These are phyloP conservation scores for Colletotrichum tabaci DNA, from an alignment of 2,329 filamentous ascomycete species.

Conservation along the genomic window DNA sequence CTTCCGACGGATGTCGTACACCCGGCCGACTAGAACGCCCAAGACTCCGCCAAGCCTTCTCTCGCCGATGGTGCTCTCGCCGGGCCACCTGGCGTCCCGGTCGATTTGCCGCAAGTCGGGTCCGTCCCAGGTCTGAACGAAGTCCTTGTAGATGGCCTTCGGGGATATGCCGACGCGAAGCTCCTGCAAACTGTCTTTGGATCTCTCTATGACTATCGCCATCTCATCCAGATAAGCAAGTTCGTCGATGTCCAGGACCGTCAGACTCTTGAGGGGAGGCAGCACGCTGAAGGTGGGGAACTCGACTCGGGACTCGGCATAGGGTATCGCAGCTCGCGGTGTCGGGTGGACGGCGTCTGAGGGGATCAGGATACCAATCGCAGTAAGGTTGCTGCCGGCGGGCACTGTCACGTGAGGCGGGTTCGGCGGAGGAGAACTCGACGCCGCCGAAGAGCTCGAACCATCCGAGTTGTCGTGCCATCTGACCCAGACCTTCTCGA, in stretches of 20 bases:
- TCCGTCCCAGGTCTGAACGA: slow-evolving; percentile 75
- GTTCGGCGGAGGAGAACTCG: slow-evolving; percentile 46
- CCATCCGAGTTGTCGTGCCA: slow-evolving; percentile 82
- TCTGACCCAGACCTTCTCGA: slow-evolving; percentile 84
- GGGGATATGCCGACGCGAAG: slow-evolving; percentile 80
- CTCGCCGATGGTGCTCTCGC: slow-evolving; percentile 71
- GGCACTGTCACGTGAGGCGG: slow-evolving; percentile 47
- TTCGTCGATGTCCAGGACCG: slow-evolving; percentile 86
- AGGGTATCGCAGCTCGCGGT: slow-evolving; percentile 58
- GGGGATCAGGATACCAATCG: slow-evolving; percentile 57
- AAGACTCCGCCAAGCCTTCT: slow-evolving; percentile 77
- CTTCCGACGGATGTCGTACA: slow-evolving; percentile 70
- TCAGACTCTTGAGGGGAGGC: slow-evolving; percentile 80
- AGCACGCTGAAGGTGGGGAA: slow-evolving; percentile 86
- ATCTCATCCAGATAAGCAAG: slow-evolving; percentile 88
- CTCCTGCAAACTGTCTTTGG: slow-evolving; percentile 76
- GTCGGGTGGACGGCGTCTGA: slow-evolving; percentile 49
- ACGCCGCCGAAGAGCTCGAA: slow-evolving; percentile 51
- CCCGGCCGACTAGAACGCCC: slow-evolving; percentile 76
- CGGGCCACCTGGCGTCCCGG: slow-evolving; percentile 69
- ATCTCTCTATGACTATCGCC: slow-evolving; percentile 81
- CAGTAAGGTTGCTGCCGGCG: slow-evolving; percentile 56
- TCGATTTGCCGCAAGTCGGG: slow-evolving; percentile 75
- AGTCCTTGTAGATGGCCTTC: slow-evolving; percentile 62
- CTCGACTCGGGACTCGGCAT: slow-evolving; percentile 75